Evolutionary conservation across 305 asterid genomes (phyloP).

Genomic region (Caryopteris hybrid): DNA sequence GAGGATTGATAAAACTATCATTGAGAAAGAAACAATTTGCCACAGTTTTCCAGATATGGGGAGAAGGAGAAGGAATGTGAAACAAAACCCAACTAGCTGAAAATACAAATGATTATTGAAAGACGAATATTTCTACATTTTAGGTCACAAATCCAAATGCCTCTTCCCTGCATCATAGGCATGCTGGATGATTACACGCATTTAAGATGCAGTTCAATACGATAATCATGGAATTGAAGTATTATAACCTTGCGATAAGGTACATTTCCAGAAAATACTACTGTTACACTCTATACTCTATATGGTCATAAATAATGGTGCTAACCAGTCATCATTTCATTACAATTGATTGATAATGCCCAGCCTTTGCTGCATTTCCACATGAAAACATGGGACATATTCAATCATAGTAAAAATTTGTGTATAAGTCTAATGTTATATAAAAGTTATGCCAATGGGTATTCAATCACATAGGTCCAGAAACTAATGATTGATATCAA

Average conservation of each 20-base stretch:
- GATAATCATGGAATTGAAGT: not conserved
- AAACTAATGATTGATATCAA: not conserved
- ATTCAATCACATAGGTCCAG: constrained; percentile 3
- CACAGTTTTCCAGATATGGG: not conserved
- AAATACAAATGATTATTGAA: not conserved
- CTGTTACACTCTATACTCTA: not conserved
- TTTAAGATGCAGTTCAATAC: not conserved
- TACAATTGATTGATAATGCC: not conserved
- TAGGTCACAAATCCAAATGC: not conserved
- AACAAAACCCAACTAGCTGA: not conserved
- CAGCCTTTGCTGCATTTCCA: constrained; percentile 12
- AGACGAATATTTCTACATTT: not conserved
- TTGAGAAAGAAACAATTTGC: not conserved
- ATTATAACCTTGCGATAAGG: constrained; percentile 2
- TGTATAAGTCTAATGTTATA: not conserved
- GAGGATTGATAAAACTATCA: not conserved
- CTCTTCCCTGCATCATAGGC: not conserved
- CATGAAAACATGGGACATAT: not conserved
- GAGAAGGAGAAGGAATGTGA: not conserved
- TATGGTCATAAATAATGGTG: not conserved
- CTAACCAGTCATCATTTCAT: not conserved
- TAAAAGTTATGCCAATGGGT: not conserved
- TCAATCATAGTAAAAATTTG: not conserved
- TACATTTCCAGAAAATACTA: not conserved
- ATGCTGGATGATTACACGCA: not conserved